Percentiles rank a stretch among this genome's conserved stretches.
phyloP scores from a whole-genome alignment of 768 basidiomycete genomes.

The Hygrophorus pudorinus region DNA sequence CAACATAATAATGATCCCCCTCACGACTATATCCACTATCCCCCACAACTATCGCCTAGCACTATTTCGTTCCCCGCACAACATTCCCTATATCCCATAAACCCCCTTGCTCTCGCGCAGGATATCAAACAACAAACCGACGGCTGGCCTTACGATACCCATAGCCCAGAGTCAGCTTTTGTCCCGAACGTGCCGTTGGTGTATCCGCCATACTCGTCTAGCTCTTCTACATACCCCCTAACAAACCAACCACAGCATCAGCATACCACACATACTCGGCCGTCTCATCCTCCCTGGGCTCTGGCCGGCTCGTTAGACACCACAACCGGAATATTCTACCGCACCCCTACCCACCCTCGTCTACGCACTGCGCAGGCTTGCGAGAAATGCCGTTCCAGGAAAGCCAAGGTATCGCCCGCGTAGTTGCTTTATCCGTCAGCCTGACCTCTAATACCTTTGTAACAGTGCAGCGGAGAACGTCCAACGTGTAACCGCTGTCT shows the following conservation, averaged over 20 bases:
- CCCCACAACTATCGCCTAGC: constrained; percentile 5
- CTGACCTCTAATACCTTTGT: constrained; percentile 5
- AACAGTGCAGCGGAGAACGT: constrained; percentile 62
- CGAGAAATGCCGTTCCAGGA: constrained; percentile 62
- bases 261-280: neutral
- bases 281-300: constrained; percentile 9
- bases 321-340: constrained; percentile 56
- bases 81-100: neutral
- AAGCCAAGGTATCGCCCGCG: constrained; percentile 49
- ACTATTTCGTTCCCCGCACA: neutral
- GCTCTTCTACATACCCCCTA: neutral
- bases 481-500: constrained; percentile 61
- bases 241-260: neutral
- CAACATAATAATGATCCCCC: too few relatives aligned
- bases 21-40: too few relatives aligned
- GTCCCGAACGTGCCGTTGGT: too few relatives aligned
- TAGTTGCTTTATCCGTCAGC: constrained; percentile 1
- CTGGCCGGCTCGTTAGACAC: constrained; percentile 57
- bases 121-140: neutral
- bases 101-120: neutral
- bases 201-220: too few relatives aligned
- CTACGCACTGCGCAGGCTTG: constrained; percentile 67
- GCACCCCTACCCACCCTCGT: constrained; percentile 51
- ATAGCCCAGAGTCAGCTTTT: neutral
- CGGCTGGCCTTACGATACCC: neutral